Conservation (phyloP, 257 asterid species). For the Solanum chilense region DNA sequence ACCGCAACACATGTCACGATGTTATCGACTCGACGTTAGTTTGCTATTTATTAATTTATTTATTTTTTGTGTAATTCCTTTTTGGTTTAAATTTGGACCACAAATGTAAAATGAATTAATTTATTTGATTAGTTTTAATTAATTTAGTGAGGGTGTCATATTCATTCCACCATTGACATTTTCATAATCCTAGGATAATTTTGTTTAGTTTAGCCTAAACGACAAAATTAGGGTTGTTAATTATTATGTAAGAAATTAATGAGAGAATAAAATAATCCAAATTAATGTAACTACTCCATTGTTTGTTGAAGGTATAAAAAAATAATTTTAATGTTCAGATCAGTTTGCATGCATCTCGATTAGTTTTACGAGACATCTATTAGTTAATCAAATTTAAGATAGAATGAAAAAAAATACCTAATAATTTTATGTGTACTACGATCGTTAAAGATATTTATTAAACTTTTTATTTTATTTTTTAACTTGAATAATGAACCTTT, state of each 20-base stretch:
- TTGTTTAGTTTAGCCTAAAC: conserved; percentile 15
- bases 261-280: background rate
- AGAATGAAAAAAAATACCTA: background rate
- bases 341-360: background rate
- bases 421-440: background rate
- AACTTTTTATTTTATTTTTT: background rate
- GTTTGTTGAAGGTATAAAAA: background rate
- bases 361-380: background rate
- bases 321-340: background rate
- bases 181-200: conserved; percentile 15
- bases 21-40: background rate
- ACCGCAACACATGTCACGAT: conserved; percentile 1
- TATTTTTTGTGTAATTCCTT: background rate
- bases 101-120: background rate
- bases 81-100: background rate
- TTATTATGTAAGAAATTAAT: background rate
- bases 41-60: background rate
- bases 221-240: background rate
- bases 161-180: conserved; percentile 13
- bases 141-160: background rate
- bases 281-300: conserved; percentile 25
- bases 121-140: background rate
- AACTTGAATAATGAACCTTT: background rate
- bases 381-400: background rate
- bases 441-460: background rate